A percentile compares a stretch with the other conserved stretches of the same genome.
These are phyloP conservation scores for Rhododendron kiyosumense DNA, from an alignment of 148 eudicot species.

Conservation along the genomic window DNA sequence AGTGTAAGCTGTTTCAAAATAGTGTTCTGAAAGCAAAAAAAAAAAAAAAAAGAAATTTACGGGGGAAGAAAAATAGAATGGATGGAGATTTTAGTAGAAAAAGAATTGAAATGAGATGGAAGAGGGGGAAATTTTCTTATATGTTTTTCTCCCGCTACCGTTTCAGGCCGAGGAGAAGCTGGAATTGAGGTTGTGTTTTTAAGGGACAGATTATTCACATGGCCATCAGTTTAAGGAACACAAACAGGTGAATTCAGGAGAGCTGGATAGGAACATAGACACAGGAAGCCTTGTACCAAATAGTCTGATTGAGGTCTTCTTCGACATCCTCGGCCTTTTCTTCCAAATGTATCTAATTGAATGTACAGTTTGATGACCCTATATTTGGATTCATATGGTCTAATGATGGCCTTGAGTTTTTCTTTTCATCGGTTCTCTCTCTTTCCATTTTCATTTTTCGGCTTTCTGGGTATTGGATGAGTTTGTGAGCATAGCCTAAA, in stretches of 20 bases:
- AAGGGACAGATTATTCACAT: slow-evolving; percentile 7
- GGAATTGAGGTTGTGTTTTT: slow-evolving; percentile 46
- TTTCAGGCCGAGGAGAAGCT: slow-evolving; percentile 83
- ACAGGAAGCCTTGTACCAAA: slow-evolving; percentile 3
- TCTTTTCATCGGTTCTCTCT: not conserved
- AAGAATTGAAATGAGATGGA: not conserved
- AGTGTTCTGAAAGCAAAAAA: slow-evolving; percentile 10
- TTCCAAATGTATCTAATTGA: not conserved
- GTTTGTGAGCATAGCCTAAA: not conserved
- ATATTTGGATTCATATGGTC: not conserved
- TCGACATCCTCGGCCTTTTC: not conserved
- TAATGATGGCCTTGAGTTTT: not conserved
- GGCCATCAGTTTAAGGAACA: slow-evolving; percentile 12
- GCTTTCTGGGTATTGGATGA: not conserved
- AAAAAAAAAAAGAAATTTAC: not conserved
- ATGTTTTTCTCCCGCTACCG: slow-evolving; percentile 19
- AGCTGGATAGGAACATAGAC: not conserved
- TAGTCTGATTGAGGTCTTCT: slow-evolving; percentile 11
- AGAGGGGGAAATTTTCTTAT: slow-evolving; percentile 6
- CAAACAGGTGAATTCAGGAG: not conserved
- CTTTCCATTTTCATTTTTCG: not conserved
- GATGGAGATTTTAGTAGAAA: not conserved
- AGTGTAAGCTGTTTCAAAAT: slow-evolving; percentile 26
- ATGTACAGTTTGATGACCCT: slow-evolving; percentile 12
- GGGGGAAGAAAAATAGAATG: not conserved